These are phyloP conservation scores for Salvia splendens DNA, from an alignment of 257 asterid genomes.

Conservation along the genomic window DNA sequence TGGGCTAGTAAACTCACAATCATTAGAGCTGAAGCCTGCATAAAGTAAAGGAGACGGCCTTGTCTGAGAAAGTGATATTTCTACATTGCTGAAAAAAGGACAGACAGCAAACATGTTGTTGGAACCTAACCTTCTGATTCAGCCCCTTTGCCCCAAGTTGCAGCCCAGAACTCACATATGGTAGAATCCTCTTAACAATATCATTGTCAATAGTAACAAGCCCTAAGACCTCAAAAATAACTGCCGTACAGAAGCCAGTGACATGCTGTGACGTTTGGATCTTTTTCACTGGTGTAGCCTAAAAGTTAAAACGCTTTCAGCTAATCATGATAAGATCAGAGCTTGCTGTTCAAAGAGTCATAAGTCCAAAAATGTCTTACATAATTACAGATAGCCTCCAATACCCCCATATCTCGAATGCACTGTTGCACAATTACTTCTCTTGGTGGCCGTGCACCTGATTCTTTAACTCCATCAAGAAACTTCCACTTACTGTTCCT, in stretches of 20 bases:
- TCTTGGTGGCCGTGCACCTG: conserved; percentile 86
- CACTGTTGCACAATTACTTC: conserved; percentile 85
- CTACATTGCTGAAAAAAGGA: not conserved
- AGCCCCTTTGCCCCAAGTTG: conserved; percentile 50
- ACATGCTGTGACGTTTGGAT: conserved; percentile 60
- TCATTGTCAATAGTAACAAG: conserved; percentile 54
- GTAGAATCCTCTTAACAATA: conserved; percentile 65
- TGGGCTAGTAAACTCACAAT: conserved; percentile 78
- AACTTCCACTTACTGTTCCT: conserved; percentile 87
- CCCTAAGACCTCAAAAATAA: conserved; percentile 77
- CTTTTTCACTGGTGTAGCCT: conserved; percentile 73
- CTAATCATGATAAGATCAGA: conserved; percentile 4
- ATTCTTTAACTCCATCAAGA: conserved; percentile 80
- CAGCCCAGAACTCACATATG: conserved; percentile 67
- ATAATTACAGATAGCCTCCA: conserved; percentile 76
- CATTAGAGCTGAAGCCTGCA: conserved; percentile 88
- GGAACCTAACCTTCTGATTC: conserved; percentile 68
- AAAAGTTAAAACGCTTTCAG: conserved; percentile 34
- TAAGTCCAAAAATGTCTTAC: conserved; percentile 44
- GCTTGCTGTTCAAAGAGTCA: conserved; percentile 12
- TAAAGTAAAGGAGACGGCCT: conserved; percentile 19
- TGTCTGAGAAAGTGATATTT: conserved; percentile 25
- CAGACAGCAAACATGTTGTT: not conserved
- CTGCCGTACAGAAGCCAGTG: conserved; percentile 77
- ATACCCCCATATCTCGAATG: conserved; percentile 65